Conservation (phyloP, 2,329 filamentous ascomycete genomes). For the Fusarium nelsonii region DNA sequence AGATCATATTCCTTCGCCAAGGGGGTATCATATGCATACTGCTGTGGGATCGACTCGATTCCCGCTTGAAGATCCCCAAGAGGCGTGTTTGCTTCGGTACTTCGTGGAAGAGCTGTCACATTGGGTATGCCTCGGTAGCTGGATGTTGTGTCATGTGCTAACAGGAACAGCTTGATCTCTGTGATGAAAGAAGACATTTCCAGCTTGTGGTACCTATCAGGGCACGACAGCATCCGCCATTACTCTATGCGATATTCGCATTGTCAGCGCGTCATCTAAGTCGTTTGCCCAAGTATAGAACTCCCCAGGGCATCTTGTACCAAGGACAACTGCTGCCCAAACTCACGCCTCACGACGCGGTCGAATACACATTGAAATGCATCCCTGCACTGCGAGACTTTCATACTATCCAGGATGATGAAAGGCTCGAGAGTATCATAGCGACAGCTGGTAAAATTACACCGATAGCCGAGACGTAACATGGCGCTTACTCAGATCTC, state of each 20-base stretch:
- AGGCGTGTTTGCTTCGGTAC: slow-evolving; percentile 56
- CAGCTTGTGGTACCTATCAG: slow-evolving; percentile 54
- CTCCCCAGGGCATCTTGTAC: slow-evolving; percentile 53
- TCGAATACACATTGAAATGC: slow-evolving; percentile 57
- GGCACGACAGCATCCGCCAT: slow-evolving; percentile 53
- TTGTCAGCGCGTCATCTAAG: slow-evolving; percentile 56
- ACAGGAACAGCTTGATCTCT: slow-evolving; percentile 54
- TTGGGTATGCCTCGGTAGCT: slow-evolving; percentile 48
- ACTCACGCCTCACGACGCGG: slow-evolving; percentile 54
- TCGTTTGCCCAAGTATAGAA: slow-evolving; percentile 55
- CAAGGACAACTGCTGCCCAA: slow-evolving; percentile 54
- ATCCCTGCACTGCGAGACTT: slow-evolving; percentile 56
- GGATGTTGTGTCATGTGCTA: not conserved
- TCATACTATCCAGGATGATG: slow-evolving; percentile 54
- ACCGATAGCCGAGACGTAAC: fast-evolving
- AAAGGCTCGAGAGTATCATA: slow-evolving; percentile 56
- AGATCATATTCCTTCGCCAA: slow-evolving; percentile 22
- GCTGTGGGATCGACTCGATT: slow-evolving; percentile 38
- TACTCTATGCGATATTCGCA: slow-evolving; percentile 58
- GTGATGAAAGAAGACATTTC: slow-evolving; percentile 57
- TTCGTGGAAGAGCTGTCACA: slow-evolving; percentile 57
- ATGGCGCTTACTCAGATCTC: slow-evolving; percentile 14
- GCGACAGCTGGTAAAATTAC: slow-evolving; percentile 48
- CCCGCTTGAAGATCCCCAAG: slow-evolving; percentile 53
- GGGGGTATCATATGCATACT: slow-evolving; percentile 16